Conservation (phyloP, 345 rosid species). For the Capsella bursapastoris region DNA sequence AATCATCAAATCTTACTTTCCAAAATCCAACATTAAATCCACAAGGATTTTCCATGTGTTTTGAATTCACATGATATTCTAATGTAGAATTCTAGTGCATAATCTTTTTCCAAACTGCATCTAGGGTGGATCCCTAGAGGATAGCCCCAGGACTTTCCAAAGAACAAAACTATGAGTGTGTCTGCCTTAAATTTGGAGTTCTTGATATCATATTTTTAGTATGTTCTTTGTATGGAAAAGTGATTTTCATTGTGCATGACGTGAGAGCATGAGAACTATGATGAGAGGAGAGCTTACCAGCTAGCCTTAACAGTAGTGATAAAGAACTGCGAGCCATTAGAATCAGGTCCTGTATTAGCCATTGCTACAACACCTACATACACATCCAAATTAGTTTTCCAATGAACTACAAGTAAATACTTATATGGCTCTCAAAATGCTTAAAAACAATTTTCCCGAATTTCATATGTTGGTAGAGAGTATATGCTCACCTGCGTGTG, state of each 20-base stretch:
- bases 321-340: slow-evolving; percentile 96
- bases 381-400: slow-evolving; percentile 9
- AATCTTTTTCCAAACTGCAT: background rate
- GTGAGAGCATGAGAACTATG: background rate
- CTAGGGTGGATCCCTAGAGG: background rate
- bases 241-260: background rate
- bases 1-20: background rate
- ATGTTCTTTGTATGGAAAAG: background rate
- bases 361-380: slow-evolving; percentile 81
- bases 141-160: background rate
- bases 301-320: slow-evolving; percentile 91
- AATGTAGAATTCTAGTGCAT: background rate
- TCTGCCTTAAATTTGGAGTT: background rate
- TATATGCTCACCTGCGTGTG: slow-evolving; percentile 71
- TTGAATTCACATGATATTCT: background rate
- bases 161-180: slow-evolving; percentile 7
- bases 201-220: slow-evolving; percentile 12
- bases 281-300: slow-evolving; percentile 62
- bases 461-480: slow-evolving; percentile 13
- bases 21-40: background rate
- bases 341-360: slow-evolving; percentile 92
- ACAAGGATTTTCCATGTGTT: background rate
- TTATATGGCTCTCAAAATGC: background rate
- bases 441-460: background rate
- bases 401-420: background rate